Evolutionary conservation across 1,284 basidiomycete genomes (phyloP).

Genomic region (Ganoderma leucocontextum): DNA sequence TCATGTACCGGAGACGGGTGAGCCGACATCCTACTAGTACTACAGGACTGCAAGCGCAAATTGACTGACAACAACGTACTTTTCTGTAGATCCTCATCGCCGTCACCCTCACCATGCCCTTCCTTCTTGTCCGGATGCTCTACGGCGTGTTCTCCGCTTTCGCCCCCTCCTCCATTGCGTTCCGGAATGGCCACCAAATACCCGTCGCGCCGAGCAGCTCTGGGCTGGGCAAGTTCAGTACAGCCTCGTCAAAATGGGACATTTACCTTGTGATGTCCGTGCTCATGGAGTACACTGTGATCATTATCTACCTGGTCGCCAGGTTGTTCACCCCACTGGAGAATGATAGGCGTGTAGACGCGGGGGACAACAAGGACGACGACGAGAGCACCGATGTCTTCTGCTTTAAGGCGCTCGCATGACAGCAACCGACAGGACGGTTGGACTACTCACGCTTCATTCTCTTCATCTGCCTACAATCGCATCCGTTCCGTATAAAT

Average conservation of each 20-base stretch:
- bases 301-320: slow-evolving; percentile 56
- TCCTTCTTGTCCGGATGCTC: slow-evolving; percentile 63
- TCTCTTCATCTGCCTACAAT: not conserved
- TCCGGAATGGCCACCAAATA: slow-evolving; percentile 23
- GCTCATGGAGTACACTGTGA: slow-evolving; percentile 63
- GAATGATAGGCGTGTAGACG: slow-evolving; percentile 45
- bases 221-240: slow-evolving; percentile 57
- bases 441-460: not conserved
- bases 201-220: slow-evolving; percentile 15
- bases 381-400: not conserved
- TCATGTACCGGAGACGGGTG: slow-evolving; percentile 58
- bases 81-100: slow-evolving; percentile 54
- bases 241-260: slow-evolving; percentile 60
- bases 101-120: slow-evolving; percentile 61
- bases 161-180: slow-evolving; percentile 28
- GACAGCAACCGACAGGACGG: not conserved
- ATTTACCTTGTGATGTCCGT: slow-evolving; percentile 63
- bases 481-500: not conserved
- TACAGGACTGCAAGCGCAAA: not conserved
- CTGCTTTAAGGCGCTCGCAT: not conserved
- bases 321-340: slow-evolving; percentile 43
- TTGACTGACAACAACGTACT: too few relatives aligned
- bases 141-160: slow-evolving; percentile 62
- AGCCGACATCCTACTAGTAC: slow-evolving; percentile 17
- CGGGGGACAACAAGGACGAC: not conserved